Conservation (phyloP, 1,139 yeast genomes). For the Taphrina populina region DNA sequence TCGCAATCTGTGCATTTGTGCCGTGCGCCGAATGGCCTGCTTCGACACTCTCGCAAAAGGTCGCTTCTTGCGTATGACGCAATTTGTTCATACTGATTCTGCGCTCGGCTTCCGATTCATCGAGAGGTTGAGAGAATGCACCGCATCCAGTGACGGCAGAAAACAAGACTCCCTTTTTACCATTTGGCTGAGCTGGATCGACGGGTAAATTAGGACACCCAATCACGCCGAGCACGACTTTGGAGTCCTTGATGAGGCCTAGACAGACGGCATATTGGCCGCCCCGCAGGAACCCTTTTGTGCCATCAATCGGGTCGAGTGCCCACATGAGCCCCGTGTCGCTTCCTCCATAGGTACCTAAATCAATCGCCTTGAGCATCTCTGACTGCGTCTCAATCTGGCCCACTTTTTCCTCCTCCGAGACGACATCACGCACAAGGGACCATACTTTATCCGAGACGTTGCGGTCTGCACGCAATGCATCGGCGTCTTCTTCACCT, state of each 20-base stretch:
- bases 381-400: constrained; percentile 51
- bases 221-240: constrained; percentile 83
- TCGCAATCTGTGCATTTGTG: constrained; percentile 75
- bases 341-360: constrained; percentile 50
- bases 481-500: constrained; percentile 87
- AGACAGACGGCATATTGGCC: constrained; percentile 96
- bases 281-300: constrained; percentile 92
- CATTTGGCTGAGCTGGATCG: constrained; percentile 46
- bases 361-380: constrained; percentile 67
- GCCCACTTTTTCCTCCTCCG: constrained; percentile 41
- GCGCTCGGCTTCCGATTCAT: constrained; percentile 34
- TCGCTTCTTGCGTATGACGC: constrained; percentile 50
- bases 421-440: constrained; percentile 42
- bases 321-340: constrained; percentile 64
- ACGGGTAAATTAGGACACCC: constrained; percentile 91
- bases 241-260: constrained; percentile 81
- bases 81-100: constrained; percentile 45
- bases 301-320: constrained; percentile 96
- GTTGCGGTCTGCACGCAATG: constrained; percentile 54
- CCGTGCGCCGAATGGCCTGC: constrained; percentile 92
- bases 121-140: constrained; percentile 48
- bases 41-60: constrained; percentile 95
- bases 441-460: constrained; percentile 50
- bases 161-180: constrained; percentile 62
- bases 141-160: constrained; percentile 76